phyloP scores from a whole-genome alignment of 257 asterid genomes.

The Solanum chaucha region DNA sequence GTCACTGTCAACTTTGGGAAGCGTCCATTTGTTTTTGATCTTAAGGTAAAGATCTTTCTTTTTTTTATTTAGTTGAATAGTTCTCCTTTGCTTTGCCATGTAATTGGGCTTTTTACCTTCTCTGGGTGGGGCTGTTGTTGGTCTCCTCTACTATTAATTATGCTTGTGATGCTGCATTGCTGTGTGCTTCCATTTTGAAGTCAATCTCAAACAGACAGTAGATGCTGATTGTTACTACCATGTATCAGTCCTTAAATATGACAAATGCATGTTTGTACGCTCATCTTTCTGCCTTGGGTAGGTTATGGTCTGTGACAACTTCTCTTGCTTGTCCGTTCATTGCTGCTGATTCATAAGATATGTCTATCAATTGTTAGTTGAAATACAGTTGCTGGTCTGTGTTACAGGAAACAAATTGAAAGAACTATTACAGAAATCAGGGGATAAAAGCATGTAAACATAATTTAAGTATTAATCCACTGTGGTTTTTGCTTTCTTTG shows the following conservation, averaged over 20 bases:
- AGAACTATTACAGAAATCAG: not conserved
- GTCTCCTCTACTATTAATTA: not conserved
- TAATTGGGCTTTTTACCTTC: not conserved
- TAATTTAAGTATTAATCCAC: not conserved
- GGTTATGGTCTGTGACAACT: not conserved
- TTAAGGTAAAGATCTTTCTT: conserved; percentile 44
- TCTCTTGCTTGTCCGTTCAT: not conserved
- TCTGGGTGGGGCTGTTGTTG: not conserved
- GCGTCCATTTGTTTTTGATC: conserved; percentile 66
- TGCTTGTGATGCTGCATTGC: not conserved
- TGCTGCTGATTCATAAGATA: not conserved
- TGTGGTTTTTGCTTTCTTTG: not conserved
- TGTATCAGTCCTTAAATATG: not conserved
- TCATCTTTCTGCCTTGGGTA: not conserved
- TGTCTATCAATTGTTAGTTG: not conserved
- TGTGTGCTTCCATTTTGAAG: not conserved
- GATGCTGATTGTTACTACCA: not conserved
- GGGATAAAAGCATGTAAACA: not conserved
- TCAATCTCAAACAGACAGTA: not conserved
- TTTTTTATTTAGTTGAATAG: not conserved
- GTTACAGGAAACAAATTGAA: not conserved
- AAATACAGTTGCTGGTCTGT: not conserved
- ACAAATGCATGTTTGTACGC: not conserved
- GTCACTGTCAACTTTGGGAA: conserved; percentile 82
- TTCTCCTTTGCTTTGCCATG: not conserved